Evolutionary conservation across 2,329 filamentous ascomycete genomes (phyloP).

Genomic region (Stagonosporopsis chrysanthemi): DNA sequence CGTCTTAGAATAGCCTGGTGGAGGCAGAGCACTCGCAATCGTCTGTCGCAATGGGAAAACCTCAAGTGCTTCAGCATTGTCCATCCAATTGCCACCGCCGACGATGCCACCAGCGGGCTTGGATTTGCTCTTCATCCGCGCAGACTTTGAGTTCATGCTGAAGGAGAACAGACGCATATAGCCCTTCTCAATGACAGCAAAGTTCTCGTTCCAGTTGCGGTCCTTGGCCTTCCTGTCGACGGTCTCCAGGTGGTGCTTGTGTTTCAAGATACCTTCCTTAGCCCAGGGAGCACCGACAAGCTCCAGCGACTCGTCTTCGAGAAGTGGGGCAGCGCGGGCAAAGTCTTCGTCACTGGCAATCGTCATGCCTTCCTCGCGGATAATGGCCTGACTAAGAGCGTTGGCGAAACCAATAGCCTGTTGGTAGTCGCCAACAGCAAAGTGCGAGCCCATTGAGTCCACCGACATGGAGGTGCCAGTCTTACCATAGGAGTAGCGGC

Average conservation of each 20-base stretch:
- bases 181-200: conserved; percentile 94
- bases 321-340: conserved; percentile 67
- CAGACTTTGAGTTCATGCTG: conserved; percentile 75
- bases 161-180: conserved; percentile 96
- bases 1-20: conserved; percentile 90
- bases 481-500: conserved; percentile 88
- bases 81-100: conserved; percentile 97
- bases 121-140: conserved; percentile 70
- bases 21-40: conserved; percentile 85
- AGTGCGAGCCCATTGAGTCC: conserved; percentile 83
- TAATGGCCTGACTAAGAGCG: conserved; percentile 94
- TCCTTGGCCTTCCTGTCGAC: conserved; percentile 93
- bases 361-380: conserved; percentile 78
- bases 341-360: conserved; percentile 65
- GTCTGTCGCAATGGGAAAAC: conserved; percentile 90
- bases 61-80: conserved; percentile 89
- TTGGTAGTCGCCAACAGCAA: conserved; percentile 82
- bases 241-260: conserved; percentile 94
- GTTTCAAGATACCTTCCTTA: conserved; percentile 93
- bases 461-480: conserved; percentile 92
- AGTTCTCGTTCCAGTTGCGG: conserved; percentile 92
- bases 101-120: conserved; percentile 71
- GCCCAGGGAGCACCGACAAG: conserved; percentile 96
- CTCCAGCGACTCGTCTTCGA: conserved; percentile 92
- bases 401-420: conserved; percentile 98